Base-by-base conservation (phyloP, 164 flowering plant species). In the Piper longum region DNA sequence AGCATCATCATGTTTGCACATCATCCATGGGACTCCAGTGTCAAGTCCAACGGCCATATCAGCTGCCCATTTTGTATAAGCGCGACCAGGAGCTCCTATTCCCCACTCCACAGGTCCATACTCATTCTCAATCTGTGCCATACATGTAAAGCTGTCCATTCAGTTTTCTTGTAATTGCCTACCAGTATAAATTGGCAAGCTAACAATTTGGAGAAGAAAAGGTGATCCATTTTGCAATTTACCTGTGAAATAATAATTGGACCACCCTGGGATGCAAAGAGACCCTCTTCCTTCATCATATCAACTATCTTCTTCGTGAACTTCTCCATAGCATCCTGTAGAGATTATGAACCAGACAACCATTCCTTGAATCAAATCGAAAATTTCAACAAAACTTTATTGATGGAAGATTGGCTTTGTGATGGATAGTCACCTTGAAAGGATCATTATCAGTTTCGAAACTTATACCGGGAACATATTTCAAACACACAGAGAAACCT, bases 401-500 rank as follows among this genome's bases (percentile, higher is more conserved):
- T 48, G 2, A 26, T 48, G 14, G 14, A 48, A 14, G 52, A 48
- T 6, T 12, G 12, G 14, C 11, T 9, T 2, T 48, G 52, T 9
- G 3, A 48, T 48, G 52, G 14, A 48, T 48, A 14, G 14, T 14
- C 9, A 91, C 99, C 98, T 89, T 95, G 80, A 86, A 95, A 71
- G 99, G 99, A 40, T 67, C 90, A 77, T 91, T 95, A 64, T 89
- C 80, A 52, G 96, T 91, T 77, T 97, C 84, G 79, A 95, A 95
- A 63, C 74, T 75, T 63, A 95, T 83, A 2, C 97, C 96, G 7
- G 85, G 96, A 60, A 95, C 73, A 73, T 85, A 90, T 74, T 91
- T 91, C 68, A 95, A 78, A 98, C 99, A 95, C 77, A 95, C 91
- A 61, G 98, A 98, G 64, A 95, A 87, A 1, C 99, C 99, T 68